Evolutionary conservation across 2,329 filamentous ascomycete species (phyloP).

Genomic region (Tolypocladium tundrense): DNA sequence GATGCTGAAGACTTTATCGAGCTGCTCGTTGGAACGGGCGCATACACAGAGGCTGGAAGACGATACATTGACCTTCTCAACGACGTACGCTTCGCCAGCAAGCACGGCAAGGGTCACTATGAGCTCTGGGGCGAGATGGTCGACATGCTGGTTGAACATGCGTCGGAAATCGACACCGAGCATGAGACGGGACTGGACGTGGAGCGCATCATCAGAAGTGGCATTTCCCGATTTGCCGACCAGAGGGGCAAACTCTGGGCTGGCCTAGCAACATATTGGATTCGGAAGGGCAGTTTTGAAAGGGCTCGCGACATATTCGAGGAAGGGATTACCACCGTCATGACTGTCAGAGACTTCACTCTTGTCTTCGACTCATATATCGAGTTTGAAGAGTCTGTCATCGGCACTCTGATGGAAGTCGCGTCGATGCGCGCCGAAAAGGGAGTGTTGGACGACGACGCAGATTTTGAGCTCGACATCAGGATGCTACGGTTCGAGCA

Average conservation of each 20-base stretch:
- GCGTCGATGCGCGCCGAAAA: constrained; percentile 73
- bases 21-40: constrained; percentile 66
- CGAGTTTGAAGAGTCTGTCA: constrained; percentile 95
- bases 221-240: constrained; percentile 82
- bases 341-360: constrained; percentile 97
- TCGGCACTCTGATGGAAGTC: constrained; percentile 81
- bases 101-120: constrained; percentile 88
- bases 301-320: constrained; percentile 88
- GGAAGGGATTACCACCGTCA: constrained; percentile 92
- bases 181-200: constrained; percentile 79
- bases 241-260: constrained; percentile 94
- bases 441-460: constrained; percentile 65
- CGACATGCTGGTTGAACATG: constrained; percentile 83
- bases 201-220: constrained; percentile 84
- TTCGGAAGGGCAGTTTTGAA: constrained; percentile 85
- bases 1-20: constrained; percentile 94
- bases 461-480: constrained; percentile 90
- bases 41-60: constrained; percentile 85
- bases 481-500: constrained; percentile 98
- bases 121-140: constrained; percentile 98
- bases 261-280: constrained; percentile 93
- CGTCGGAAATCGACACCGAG: constrained; percentile 71
- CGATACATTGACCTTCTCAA: constrained; percentile 89
- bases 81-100: constrained; percentile 82
- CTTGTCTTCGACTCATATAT: constrained; percentile 93